phyloP scores from a whole-genome alignment of 2,329 filamentous ascomycete species.

The Blastomyces parvus region DNA sequence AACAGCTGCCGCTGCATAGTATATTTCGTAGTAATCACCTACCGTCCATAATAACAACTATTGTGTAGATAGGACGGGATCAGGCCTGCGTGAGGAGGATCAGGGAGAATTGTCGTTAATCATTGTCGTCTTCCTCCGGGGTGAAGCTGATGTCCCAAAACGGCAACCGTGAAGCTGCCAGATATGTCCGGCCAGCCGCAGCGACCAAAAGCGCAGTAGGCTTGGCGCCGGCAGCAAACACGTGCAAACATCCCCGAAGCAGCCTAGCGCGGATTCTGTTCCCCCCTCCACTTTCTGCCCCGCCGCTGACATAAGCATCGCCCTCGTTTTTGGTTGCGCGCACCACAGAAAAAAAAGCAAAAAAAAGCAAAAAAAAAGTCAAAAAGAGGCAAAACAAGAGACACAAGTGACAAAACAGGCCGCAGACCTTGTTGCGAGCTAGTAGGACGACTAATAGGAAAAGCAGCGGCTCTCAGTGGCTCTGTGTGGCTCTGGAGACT shows the following conservation, averaged over 20 bases:
- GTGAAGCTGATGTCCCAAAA: neutral
- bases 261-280: conserved; percentile 6
- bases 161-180: neutral
- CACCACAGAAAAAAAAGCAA: no score
- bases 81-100: no score
- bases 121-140: no score
- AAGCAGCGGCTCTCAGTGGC: no score
- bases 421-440: no score
- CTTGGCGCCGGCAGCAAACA: conserved; percentile 6
- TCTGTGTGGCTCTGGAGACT: no score
- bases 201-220: conserved; percentile 2
- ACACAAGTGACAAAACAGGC: no score
- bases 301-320: conserved; percentile 3
- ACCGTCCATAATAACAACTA: no score
- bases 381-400: conserved; percentile 8
- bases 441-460: no score
- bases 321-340: neutral
- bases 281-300: conserved; percentile 10
- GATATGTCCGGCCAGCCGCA: conserved; percentile 6
- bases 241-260: conserved; percentile 8
- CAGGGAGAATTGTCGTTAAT: no score
- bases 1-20: neutral
- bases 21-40: neutral
- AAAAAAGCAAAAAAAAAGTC: neutral
- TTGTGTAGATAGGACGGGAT: no score